These are phyloP conservation scores for Fonsecaea monophora DNA, from an alignment of 2,329 filamentous ascomycete species.

Conservation along the genomic window DNA sequence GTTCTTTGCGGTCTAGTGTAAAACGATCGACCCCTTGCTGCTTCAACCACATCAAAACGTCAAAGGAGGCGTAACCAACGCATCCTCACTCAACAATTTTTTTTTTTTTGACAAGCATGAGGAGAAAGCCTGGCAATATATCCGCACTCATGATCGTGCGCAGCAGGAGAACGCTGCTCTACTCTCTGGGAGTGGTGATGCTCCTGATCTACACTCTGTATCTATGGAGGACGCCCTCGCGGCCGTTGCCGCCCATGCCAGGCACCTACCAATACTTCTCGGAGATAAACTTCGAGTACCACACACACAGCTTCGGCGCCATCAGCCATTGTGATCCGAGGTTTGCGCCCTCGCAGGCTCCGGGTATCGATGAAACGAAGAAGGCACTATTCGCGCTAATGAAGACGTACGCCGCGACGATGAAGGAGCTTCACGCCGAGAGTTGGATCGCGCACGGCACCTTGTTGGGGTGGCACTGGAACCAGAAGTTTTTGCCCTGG, in stretches of 20 bases:
- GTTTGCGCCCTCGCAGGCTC: conserved; percentile 18
- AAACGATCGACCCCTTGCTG: too few species aligned
- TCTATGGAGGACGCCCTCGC: neutral
- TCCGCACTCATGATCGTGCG: neutral
- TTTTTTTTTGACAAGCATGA: too few species aligned
- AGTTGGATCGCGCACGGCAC: conserved; percentile 33
- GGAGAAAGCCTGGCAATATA: too few species aligned
- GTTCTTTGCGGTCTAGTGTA: too few species aligned
- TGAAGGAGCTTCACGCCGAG: conserved; percentile 24
- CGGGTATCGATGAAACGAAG: conserved; percentile 17
- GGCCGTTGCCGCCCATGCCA: conserved; percentile 19
- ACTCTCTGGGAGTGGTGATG: neutral
- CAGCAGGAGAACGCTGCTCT: conserved; percentile 7
- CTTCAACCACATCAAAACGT: too few species aligned
- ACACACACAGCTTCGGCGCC: conserved; percentile 25
- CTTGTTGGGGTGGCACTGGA: conserved; percentile 32
- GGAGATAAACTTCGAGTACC: conserved; percentile 25
- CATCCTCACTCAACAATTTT: too few species aligned
- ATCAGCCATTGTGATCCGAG: conserved; percentile 27
- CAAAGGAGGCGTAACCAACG: too few species aligned
- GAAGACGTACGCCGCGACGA: conserved; percentile 21
- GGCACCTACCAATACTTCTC: conserved; percentile 32
- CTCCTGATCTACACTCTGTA: conserved; percentile 8
- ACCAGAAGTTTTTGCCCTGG: conserved; percentile 32
- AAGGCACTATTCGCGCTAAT: conserved; percentile 17